Percentiles rank a stretch among this genome's conserved stretches.
Conservation (phyloP, 2,329 filamentous ascomycete genomes). For the Botrytis paeoniae region DNA sequence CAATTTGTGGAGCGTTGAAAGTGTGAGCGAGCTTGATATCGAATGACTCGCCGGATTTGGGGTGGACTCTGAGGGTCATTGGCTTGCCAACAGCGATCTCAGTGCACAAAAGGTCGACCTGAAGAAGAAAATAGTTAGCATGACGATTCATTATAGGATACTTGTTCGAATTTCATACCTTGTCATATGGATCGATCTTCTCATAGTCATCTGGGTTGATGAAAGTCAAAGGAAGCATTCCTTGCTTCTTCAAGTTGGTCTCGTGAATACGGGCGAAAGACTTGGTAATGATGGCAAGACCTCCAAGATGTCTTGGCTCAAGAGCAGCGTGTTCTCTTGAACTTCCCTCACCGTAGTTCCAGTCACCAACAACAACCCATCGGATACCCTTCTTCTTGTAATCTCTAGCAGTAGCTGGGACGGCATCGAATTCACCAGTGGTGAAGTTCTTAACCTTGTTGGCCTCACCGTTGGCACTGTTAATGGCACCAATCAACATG, state of each 20-base stretch:
- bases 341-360: slow-evolving; percentile 98
- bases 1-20: slow-evolving; percentile 96
- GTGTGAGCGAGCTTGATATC: slow-evolving; percentile 87
- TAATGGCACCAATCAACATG: slow-evolving; percentile 97
- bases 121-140: not conserved
- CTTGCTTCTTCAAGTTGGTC: slow-evolving; percentile 99
- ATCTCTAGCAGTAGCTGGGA: slow-evolving; percentile 91
- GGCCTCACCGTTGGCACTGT: slow-evolving; percentile 91
- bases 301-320: slow-evolving; percentile 94
- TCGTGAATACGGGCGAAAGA: slow-evolving; percentile 99
- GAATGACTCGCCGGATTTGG: slow-evolving; percentile 77
- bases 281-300: slow-evolving; percentile 92
- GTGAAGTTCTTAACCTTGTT: slow-evolving; percentile 96
- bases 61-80: slow-evolving; percentile 86
- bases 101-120: slow-evolving; percentile 79
- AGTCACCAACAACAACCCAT: slow-evolving; percentile 98
- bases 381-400: slow-evolving; percentile 96
- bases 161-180: slow-evolving; percentile 38
- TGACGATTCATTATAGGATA: not conserved
- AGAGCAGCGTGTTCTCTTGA: slow-evolving; percentile 98
- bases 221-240: slow-evolving; percentile 98
- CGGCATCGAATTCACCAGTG: slow-evolving; percentile 78
- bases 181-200: slow-evolving; percentile 90
- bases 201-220: slow-evolving; percentile 94
- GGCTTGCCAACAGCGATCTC: slow-evolving; percentile 91